phyloP scores from a whole-genome alignment of 768 basidiomycete species.

The Gymnopilus junonius region DNA sequence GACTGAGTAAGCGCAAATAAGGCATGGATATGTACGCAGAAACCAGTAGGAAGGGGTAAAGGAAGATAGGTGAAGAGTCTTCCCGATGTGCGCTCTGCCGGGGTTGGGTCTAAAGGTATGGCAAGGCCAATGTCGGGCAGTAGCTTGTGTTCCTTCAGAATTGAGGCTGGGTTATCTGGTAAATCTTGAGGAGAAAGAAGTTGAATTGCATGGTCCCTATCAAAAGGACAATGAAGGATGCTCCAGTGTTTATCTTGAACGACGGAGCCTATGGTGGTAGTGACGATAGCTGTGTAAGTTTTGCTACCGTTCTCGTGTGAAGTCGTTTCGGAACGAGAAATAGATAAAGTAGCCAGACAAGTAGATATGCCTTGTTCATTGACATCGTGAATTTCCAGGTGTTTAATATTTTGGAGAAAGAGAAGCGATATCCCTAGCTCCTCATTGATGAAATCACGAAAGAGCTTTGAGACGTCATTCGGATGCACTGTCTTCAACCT shows the following conservation, averaged over 20 bases:
- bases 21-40: constrained; percentile 50
- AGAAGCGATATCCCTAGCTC: constrained; percentile 46
- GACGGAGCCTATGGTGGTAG: constrained; percentile 1
- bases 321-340: constrained; percentile 12
- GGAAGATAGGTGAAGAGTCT: constrained; percentile 55
- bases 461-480: constrained; percentile 40
- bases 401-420: constrained; percentile 43
- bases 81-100: constrained; percentile 26
- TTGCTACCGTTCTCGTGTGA: background rate
- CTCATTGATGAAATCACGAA: constrained; percentile 43
- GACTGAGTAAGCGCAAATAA: constrained; percentile 50
- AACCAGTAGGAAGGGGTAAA: constrained; percentile 47
- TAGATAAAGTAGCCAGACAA: constrained; percentile 21
- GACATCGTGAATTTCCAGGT: constrained; percentile 46
- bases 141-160: constrained; percentile 45
- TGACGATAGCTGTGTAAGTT: constrained; percentile 20
- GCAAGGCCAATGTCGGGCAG: constrained; percentile 43
- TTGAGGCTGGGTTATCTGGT: constrained; percentile 25
- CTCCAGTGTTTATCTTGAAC: constrained; percentile 32
- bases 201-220: constrained; percentile 26
- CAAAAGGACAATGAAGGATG: constrained; percentile 34
- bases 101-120: constrained; percentile 25
- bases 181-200: constrained; percentile 29
- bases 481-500: constrained; percentile 35
- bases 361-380: constrained; percentile 23